phyloP scores from a whole-genome alignment of 2,329 filamentous ascomycete species.

The Aspergillus pseudoterreus region DNA sequence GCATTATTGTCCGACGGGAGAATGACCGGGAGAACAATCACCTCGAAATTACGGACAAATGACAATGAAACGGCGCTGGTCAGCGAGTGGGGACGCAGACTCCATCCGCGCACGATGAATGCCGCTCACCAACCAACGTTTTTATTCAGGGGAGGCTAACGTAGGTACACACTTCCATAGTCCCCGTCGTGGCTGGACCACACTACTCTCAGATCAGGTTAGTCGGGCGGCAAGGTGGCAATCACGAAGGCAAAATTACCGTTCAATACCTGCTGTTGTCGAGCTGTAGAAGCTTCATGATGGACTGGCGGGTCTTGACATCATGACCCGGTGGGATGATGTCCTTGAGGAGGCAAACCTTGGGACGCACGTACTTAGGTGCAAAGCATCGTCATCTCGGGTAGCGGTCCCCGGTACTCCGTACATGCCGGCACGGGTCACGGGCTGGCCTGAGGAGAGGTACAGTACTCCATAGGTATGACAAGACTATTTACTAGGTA shows the following conservation, averaged over 20 bases:
- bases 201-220: neutral
- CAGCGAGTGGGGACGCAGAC: too few relatives aligned
- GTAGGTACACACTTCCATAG: slow-evolving; percentile 10
- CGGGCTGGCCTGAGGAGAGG: slow-evolving; percentile 8
- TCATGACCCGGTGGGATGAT: neutral
- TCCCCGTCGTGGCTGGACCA: neutral
- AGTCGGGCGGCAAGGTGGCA: neutral
- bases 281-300: too few relatives aligned
- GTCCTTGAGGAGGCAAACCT: neutral
- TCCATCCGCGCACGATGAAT: too few relatives aligned
- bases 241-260: neutral
- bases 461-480: too few relatives aligned
- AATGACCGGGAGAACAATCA: neutral
- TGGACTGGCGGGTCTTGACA: neutral
- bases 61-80: neutral
- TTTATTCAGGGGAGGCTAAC: slow-evolving; percentile 3
- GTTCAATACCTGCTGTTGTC: too few relatives aligned
- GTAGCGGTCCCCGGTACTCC: slow-evolving; percentile 4
- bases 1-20: too few relatives aligned
- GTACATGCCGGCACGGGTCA: slow-evolving; percentile 13
- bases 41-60: neutral
- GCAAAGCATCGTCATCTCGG: neutral
- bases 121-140: slow-evolving; percentile 6
- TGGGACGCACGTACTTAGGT: neutral
- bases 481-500: too few relatives aligned